A percentile compares a stretch with the other conserved stretches of the same genome.
These are phyloP conservation scores for Viridothelium virens DNA, from an alignment of 495 filamentous ascomycete genomes.

Conservation along the genomic window DNA sequence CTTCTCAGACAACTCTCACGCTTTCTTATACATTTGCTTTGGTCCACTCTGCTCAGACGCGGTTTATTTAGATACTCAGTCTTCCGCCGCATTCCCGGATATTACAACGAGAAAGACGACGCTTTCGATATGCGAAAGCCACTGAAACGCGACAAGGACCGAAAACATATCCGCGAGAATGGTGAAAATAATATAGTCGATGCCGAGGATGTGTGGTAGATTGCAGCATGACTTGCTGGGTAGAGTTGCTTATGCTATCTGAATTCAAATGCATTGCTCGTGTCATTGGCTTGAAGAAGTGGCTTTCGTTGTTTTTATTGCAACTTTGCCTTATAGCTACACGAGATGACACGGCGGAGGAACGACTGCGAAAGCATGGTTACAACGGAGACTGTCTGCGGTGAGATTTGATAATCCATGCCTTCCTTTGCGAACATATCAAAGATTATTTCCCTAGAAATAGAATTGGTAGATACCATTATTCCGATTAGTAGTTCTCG, in stretches of 20 bases:
- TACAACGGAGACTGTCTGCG: too few relatives aligned
- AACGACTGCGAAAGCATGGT: not conserved
- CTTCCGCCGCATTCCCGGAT: slow-evolving; percentile 78
- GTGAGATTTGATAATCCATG: not conserved
- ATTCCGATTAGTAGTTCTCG: not conserved
- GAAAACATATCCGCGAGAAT: slow-evolving; percentile 68
- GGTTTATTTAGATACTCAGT: slow-evolving; percentile 53
- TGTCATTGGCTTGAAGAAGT: not conserved
- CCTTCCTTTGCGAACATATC: not conserved
- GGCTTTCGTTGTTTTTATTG: not conserved
- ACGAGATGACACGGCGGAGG: not conserved
- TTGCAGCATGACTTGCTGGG: not conserved
- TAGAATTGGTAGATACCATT: not conserved
- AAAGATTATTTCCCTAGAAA: not conserved
- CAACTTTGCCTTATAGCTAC: not conserved
- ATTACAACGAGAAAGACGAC: slow-evolving; percentile 89
- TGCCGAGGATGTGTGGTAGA: slow-evolving; percentile 77
- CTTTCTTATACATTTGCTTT: not conserved
- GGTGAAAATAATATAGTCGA: slow-evolving; percentile 74
- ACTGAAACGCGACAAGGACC: slow-evolving; percentile 70
- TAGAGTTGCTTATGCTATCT: not conserved
- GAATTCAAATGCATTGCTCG: not conserved
- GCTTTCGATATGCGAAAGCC: slow-evolving; percentile 96
- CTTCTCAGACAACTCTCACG: not conserved
- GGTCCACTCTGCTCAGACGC: too few relatives aligned